Evolutionary conservation across 208 protist species (phyloP).

Genomic region (Wallacemonas sp.): DNA sequence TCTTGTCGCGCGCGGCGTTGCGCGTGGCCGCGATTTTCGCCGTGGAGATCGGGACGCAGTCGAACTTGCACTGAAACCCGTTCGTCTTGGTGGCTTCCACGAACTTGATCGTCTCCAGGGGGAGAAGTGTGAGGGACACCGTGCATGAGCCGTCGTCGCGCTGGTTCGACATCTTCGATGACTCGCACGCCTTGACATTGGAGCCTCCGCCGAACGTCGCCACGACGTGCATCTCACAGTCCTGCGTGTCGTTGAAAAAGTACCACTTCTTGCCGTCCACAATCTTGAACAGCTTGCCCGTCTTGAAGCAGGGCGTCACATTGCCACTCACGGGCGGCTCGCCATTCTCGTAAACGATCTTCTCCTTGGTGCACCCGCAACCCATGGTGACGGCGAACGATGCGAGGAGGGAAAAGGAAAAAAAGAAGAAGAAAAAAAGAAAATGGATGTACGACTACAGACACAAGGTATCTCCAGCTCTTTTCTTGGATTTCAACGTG

Average conservation of each 20-base stretch:
- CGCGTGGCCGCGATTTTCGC: constrained; percentile 13
- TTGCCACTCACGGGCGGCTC: constrained; percentile 48
- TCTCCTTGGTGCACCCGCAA: constrained; percentile 25
- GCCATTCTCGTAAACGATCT: constrained; percentile 37
- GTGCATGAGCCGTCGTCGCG: constrained; percentile 31
- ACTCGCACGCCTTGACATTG: constrained; percentile 24
- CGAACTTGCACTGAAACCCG: constrained; percentile 36
- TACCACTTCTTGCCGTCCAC: constrained; percentile 61
- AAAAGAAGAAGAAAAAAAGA: not conserved
- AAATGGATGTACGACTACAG: too few species aligned
- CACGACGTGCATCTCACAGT: constrained; percentile 63
- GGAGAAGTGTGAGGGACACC: constrained; percentile 30
- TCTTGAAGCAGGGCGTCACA: constrained; percentile 55
- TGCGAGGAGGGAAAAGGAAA: not conserved
- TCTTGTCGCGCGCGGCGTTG: constrained; percentile 15
- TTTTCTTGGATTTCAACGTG: too few species aligned
- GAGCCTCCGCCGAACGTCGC: constrained; percentile 48
- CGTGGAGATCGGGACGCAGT: constrained; percentile 31
- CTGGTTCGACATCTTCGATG: constrained; percentile 16
- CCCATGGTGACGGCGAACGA: constrained; percentile 18
- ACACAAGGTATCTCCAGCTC: too few species aligned
- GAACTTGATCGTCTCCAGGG: constrained; percentile 47
- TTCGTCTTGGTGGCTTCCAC: constrained; percentile 39
- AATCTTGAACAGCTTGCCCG: constrained; percentile 63
- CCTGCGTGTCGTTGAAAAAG: constrained; percentile 84